Conservation (phyloP, 345 rosid genomes). For the Populus tremula region DNA sequence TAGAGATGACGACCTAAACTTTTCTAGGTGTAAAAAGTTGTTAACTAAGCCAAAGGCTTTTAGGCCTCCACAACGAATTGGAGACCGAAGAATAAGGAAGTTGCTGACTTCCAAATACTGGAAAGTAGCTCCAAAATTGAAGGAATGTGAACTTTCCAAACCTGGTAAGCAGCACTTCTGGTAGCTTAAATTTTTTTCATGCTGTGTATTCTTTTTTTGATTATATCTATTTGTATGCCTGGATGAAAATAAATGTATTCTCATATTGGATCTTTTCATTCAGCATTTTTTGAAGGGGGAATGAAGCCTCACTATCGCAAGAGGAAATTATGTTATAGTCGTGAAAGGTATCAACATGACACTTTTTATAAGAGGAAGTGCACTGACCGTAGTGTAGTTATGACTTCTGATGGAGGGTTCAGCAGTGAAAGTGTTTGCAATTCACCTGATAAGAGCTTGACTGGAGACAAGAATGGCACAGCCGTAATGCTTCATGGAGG, state of each 20-base stretch:
- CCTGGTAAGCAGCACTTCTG: conserved; percentile 47
- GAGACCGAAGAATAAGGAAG: conserved; percentile 59
- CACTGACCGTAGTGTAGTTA: conserved; percentile 43
- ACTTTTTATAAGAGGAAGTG: conserved; percentile 57
- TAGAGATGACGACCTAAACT: conserved; percentile 73
- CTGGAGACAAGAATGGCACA: conserved; percentile 33
- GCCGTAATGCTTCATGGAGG: conserved; percentile 40
- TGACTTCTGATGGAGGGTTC: conserved; percentile 68
- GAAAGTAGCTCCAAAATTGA: conserved; percentile 59
- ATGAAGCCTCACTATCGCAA: conserved; percentile 52
- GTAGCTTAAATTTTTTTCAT: conserved; percentile 4
- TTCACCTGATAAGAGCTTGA: conserved; percentile 51
- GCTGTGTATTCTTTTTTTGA: background rate
- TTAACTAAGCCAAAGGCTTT: conserved; percentile 45
- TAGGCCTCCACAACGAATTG: conserved; percentile 60
- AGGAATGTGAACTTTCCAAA: conserved; percentile 51
- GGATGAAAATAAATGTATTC: conserved; percentile 7
- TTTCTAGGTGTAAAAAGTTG: conserved; percentile 52
- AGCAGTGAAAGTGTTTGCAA: conserved; percentile 87
- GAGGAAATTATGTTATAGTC: conserved; percentile 48
- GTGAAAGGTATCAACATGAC: conserved; percentile 45
- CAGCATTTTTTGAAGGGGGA: conserved; percentile 46
- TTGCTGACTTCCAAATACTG: conserved; percentile 58
- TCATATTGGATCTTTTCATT: conserved; percentile 12
- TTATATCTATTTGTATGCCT: background rate